Conservation (phyloP, 1,284 basidiomycete genomes). For the Boletus sp. region DNA sequence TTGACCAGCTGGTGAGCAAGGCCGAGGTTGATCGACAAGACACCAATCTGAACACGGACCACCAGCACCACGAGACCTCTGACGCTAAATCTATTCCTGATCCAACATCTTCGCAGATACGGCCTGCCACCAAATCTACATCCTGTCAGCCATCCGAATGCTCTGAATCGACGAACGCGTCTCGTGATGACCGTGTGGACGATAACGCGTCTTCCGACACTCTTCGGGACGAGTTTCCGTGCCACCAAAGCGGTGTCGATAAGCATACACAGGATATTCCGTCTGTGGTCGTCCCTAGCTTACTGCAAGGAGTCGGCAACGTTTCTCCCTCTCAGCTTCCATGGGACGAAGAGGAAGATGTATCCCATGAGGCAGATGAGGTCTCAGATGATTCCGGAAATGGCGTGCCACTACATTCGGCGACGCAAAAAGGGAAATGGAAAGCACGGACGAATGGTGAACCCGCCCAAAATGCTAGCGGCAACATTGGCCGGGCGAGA, state of each 20-base stretch:
- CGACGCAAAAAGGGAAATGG: constrained; percentile 25
- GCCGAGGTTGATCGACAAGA: not conserved
- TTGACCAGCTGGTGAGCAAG: not conserved
- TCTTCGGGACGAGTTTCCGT: constrained; percentile 14
- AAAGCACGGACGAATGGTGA: constrained; percentile 8
- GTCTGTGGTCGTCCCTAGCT: constrained; percentile 16
- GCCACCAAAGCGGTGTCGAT: constrained; percentile 5
- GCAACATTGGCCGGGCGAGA: not conserved
- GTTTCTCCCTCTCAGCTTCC: constrained; percentile 4
- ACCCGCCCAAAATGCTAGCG: not conserved
- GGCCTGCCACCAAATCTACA: constrained; percentile 6
- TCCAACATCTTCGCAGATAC: not conserved
- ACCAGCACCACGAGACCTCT: not conserved
- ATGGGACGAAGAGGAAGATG: not conserved
- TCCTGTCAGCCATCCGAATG: constrained; percentile 6
- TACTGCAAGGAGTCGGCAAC: constrained; percentile 21
- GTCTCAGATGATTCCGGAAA: not conserved
- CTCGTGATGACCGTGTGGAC: constrained; percentile 3
- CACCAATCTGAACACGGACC: not conserved
- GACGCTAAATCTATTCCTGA: not conserved
- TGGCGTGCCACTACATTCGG: constrained; percentile 7
- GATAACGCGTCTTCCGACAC: constrained; percentile 24
- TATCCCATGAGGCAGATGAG: not conserved
- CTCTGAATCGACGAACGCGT: constrained; percentile 10
- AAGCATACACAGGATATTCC: constrained; percentile 19